phyloP scores from a whole-genome alignment of 768 basidiomycete genomes.

The Mycena galericulata region DNA sequence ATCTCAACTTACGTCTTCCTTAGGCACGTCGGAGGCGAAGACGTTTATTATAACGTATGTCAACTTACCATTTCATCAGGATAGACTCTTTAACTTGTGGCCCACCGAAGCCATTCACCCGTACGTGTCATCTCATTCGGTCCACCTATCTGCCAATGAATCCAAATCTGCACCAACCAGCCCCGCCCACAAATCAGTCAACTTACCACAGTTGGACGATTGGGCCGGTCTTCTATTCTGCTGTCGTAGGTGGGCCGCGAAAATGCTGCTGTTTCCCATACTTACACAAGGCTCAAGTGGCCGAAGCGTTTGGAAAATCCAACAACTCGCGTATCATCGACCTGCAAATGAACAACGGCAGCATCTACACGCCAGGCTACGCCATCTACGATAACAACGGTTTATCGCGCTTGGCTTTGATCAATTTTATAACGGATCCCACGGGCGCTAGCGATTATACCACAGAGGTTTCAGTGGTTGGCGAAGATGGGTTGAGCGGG shows the following conservation, averaged over 20 bases:
- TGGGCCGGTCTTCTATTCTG: constrained; percentile 68
- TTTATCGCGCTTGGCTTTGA: constrained; percentile 60
- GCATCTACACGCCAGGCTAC: constrained; percentile 60
- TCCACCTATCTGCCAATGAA: constrained; percentile 42
- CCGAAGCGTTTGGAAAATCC: constrained; percentile 64
- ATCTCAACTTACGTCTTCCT: background rate
- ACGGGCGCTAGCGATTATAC: constrained; percentile 55
- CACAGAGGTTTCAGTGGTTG: constrained; percentile 55
- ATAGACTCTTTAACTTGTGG: background rate
- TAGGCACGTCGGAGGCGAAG: constrained; percentile 38
- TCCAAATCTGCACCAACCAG: constrained; percentile 42
- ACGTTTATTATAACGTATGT: constrained; percentile 39
- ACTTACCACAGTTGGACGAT: constrained; percentile 66
- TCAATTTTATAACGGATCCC: constrained; percentile 65
- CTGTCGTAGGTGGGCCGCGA: constrained; percentile 44
- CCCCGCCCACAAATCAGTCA: constrained; percentile 56
- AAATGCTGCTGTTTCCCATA: background rate
- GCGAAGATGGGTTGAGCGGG: constrained; percentile 42
- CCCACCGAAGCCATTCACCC: constrained; percentile 47
- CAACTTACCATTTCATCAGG: constrained; percentile 40
- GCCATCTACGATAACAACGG: constrained; percentile 67
- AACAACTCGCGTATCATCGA: constrained; percentile 64
- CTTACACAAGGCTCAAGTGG: constrained; percentile 39
- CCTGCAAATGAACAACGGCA: constrained; percentile 53
- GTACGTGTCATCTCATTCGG: constrained; percentile 43